Evolutionary conservation across 306 rosid species (phyloP).

Genomic region (Rosa multiflora): DNA sequence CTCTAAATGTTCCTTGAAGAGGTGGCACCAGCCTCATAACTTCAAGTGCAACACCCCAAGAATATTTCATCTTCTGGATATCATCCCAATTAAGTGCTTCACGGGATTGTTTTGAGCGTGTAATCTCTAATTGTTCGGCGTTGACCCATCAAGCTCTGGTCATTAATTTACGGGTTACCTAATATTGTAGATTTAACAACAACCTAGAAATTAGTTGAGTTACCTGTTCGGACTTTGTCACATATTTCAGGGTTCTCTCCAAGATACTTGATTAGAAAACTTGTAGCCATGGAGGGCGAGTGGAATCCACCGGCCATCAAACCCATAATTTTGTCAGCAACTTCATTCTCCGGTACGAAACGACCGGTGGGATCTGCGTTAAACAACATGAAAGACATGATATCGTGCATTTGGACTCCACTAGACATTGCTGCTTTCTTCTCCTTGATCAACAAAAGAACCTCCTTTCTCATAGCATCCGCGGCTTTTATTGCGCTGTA

Average conservation of each 20-base stretch:
- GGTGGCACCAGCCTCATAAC: conserved; percentile 46
- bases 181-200: neutral
- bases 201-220: neutral
- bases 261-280: conserved; percentile 38
- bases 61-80: conserved; percentile 52
- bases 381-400: conserved; percentile 9
- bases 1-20: conserved; percentile 46
- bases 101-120: conserved; percentile 38
- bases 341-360: conserved; percentile 1
- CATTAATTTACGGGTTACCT: neutral
- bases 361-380: neutral
- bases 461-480: neutral
- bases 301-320: conserved; percentile 1
- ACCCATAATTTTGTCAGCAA: conserved; percentile 8
- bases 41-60: conserved; percentile 59
- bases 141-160: neutral
- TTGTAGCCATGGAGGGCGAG: conserved; percentile 10
- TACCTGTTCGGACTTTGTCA: conserved; percentile 44
- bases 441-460: conserved; percentile 12
- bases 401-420: neutral
- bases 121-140: conserved; percentile 45
- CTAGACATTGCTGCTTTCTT: neutral
- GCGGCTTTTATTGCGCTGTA: conserved; percentile 7
- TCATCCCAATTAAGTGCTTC: conserved; percentile 50
- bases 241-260: conserved; percentile 43